Percentiles rank a stretch among this genome's conserved stretches.
Conservation (phyloP, 2,329 filamentous ascomycete species). For the Paramyrothecium sp. region DNA sequence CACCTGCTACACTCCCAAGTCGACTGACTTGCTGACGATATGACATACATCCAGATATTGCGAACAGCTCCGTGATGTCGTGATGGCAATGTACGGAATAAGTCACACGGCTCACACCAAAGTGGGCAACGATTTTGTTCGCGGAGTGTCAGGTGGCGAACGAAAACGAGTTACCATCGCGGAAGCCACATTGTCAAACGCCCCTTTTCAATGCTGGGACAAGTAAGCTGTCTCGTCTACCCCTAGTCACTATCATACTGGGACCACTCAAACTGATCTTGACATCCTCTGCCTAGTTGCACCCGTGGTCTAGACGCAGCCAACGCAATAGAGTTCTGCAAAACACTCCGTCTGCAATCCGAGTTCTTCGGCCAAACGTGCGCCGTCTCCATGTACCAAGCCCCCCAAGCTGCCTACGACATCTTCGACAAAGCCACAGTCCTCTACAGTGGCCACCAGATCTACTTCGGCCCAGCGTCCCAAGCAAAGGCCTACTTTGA, state of each 20-base stretch:
- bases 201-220: conserved; percentile 14
- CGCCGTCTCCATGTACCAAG: conserved; percentile 16
- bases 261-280: too few relatives aligned
- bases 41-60: too few relatives aligned
- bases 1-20: too few relatives aligned
- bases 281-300: too few relatives aligned
- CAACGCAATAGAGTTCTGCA: too few relatives aligned
- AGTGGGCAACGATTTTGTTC: conserved; percentile 15
- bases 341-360: conserved; percentile 11
- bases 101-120: conserved; percentile 13
- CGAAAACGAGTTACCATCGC: too few relatives aligned
- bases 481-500: too few relatives aligned
- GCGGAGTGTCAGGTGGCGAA: conserved; percentile 14
- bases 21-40: too few relatives aligned
- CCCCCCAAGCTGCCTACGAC: conserved; percentile 16
- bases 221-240: too few relatives aligned
- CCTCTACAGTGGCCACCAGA: neutral
- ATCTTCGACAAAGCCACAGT: neutral
- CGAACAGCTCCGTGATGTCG: conserved; percentile 52
- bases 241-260: too few relatives aligned
- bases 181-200: conserved; percentile 14
- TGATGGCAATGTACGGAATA: conserved; percentile 61
- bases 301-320: too few relatives aligned
- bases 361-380: conserved; percentile 12
- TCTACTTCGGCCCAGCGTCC: too few relatives aligned